These are phyloP conservation scores for Bruguiera parviflora DNA, from an alignment of 345 rosid species.

Conservation along the genomic window DNA sequence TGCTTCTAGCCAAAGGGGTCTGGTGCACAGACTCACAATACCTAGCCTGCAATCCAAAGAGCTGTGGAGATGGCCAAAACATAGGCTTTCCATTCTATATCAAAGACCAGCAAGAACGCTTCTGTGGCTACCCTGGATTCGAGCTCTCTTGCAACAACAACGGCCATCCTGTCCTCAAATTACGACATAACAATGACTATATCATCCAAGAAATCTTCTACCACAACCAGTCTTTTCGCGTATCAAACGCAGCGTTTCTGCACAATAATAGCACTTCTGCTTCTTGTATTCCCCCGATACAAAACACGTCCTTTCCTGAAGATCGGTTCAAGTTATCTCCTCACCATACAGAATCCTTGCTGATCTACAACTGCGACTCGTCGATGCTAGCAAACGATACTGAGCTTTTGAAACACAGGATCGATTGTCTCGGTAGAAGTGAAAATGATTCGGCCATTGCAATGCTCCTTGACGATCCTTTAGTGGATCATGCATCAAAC, in stretches of 20 bases:
- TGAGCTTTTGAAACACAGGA: constrained; percentile 11
- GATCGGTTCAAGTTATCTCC: constrained; percentile 3
- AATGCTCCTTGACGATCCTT: constrained; percentile 15
- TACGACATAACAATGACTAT: constrained; percentile 16
- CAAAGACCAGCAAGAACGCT: constrained; percentile 16
- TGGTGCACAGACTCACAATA: constrained; percentile 12
- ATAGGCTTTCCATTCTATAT: constrained; percentile 43
- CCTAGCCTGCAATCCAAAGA: constrained; percentile 25
- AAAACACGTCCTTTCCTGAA: constrained; percentile 26
- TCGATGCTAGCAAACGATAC: background rate
- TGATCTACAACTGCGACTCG: constrained; percentile 31
- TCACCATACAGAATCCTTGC: background rate
- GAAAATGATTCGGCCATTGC: constrained; percentile 16
- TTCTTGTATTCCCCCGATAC: constrained; percentile 15
- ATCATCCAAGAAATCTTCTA: constrained; percentile 31
- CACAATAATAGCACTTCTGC: background rate
- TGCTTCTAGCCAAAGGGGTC: constrained; percentile 5
- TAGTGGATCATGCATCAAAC: constrained; percentile 19
- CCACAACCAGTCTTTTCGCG: constrained; percentile 30
- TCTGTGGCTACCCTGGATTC: constrained; percentile 53
- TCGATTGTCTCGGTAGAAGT: constrained; percentile 4
- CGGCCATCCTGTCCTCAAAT: constrained; percentile 25
- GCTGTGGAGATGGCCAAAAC: constrained; percentile 29
- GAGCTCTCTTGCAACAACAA: constrained; percentile 25
- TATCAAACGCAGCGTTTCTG: constrained; percentile 30